Conservation (phyloP, 345 rosid species). For the Raphanus sativus region DNA sequence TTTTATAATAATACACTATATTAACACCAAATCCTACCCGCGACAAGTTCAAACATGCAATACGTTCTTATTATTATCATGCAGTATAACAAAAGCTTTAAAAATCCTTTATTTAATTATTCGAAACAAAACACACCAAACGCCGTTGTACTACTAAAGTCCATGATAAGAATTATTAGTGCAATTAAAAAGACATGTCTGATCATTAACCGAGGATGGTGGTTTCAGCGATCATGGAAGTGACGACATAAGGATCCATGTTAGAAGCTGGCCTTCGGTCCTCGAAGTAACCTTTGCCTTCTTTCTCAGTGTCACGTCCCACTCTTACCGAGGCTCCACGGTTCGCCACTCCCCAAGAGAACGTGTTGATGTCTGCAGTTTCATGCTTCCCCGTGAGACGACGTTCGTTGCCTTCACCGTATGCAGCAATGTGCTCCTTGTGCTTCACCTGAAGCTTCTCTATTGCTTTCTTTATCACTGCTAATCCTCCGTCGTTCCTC, state of each 20-base stretch:
- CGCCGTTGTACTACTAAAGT: background rate
- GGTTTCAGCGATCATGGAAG: conserved; percentile 76
- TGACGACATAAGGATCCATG: conserved; percentile 81
- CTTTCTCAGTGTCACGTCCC: conserved; percentile 70
- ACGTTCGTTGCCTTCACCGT: conserved; percentile 90
- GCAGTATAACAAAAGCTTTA: background rate
- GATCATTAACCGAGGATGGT: conserved; percentile 43
- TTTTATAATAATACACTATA: background rate
- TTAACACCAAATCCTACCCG: conserved; percentile 8
- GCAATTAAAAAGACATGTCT: background rate
- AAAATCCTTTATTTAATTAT: conserved; percentile 15
- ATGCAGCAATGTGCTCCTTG: conserved; percentile 80
- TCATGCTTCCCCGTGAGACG: conserved; percentile 79
- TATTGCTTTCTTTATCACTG: conserved; percentile 77
- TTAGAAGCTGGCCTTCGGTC: conserved; percentile 78
- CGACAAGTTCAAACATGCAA: background rate
- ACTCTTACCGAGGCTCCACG: conserved; percentile 74
- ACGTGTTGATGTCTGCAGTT: conserved; percentile 75
- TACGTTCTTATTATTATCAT: background rate
- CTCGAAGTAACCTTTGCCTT: conserved; percentile 74
- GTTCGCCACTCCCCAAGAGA: conserved; percentile 78
- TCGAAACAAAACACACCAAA: conserved; percentile 1
- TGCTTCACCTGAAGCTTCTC: conserved; percentile 69
- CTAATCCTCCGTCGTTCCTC: conserved; percentile 73
- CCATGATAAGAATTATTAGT: background rate